Conservation (phyloP, 75 land plant species). For the Larix kaempferi region DNA sequence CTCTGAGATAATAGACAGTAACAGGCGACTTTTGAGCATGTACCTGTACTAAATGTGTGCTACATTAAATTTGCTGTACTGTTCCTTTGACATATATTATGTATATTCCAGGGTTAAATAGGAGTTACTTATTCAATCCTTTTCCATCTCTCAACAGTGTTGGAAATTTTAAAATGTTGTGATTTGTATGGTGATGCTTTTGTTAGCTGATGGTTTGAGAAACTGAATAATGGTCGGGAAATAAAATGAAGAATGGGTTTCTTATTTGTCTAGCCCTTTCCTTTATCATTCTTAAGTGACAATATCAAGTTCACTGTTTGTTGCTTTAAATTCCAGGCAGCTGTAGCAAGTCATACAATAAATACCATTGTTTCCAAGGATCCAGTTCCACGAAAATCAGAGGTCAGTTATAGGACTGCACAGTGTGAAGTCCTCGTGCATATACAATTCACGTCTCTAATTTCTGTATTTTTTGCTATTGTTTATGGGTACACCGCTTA, state of each 20-base stretch:
- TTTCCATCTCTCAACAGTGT: too few relatives aligned
- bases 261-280: not conserved
- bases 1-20: not conserved
- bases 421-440: not conserved
- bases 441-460: not conserved
- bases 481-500: not conserved
- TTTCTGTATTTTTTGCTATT: not conserved
- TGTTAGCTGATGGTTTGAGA: not conserved
- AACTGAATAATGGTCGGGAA: not conserved
- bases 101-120: not conserved
- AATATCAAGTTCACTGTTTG: not conserved
- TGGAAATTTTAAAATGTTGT: too few relatives aligned
- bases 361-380: slow-evolving; percentile 7
- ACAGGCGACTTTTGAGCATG: not conserved
- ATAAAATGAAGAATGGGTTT: not conserved
- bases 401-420: not conserved
- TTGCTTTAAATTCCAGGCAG: slow-evolving; percentile 5
- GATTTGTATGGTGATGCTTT: not conserved
- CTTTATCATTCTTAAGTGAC: not conserved
- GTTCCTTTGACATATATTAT: not conserved
- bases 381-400: not conserved
- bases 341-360: slow-evolving; percentile 10
- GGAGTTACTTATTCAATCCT: not conserved
- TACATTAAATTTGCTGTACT: not conserved
- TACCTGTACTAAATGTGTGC: not conserved